Conservation (phyloP, 441 rosid genomes). For the Eruca vesicaria region DNA sequence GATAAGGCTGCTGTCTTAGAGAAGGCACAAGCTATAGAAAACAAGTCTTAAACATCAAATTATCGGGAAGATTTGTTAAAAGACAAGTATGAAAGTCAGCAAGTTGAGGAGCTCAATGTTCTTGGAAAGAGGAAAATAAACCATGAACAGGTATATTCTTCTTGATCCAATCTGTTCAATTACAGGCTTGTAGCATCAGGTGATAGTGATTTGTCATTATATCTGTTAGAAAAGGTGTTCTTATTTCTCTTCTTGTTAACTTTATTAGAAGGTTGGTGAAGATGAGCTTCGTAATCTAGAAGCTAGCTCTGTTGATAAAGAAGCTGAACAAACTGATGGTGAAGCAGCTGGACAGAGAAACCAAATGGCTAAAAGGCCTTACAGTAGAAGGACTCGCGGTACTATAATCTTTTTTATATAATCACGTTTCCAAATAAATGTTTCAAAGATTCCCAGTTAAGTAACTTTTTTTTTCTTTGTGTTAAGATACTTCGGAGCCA, state of each 20-base stretch:
- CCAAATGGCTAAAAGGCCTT: constrained; percentile 51
- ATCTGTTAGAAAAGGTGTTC: not conserved
- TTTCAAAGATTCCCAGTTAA: not conserved
- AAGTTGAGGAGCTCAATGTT: constrained; percentile 62
- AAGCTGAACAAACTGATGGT: not conserved
- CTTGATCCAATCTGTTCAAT: not conserved
- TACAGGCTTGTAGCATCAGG: not conserved
- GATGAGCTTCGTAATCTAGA: constrained; percentile 82
- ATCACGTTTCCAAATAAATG: not conserved
- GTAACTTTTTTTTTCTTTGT: not conserved
- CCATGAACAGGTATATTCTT: constrained; percentile 53
- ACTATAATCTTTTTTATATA: not conserved
- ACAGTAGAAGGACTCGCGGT: constrained; percentile 48
- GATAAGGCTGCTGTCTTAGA: constrained; percentile 63
- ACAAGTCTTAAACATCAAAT: constrained; percentile 36
- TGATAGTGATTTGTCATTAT: constrained; percentile 23
- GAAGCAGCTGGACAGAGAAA: constrained; percentile 54
- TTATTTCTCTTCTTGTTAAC: constrained; percentile 7
- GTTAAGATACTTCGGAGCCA: constrained; percentile 56
- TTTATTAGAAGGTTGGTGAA: constrained; percentile 72
- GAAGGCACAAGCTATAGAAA: constrained; percentile 45
- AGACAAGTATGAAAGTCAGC: constrained; percentile 63
- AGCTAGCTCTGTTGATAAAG: constrained; percentile 58
- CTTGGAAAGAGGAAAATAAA: constrained; percentile 87
- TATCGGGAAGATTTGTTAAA: constrained; percentile 78